phyloP scores from a whole-genome alignment of 495 filamentous ascomycete species.

The Penicillium malachiteum region DNA sequence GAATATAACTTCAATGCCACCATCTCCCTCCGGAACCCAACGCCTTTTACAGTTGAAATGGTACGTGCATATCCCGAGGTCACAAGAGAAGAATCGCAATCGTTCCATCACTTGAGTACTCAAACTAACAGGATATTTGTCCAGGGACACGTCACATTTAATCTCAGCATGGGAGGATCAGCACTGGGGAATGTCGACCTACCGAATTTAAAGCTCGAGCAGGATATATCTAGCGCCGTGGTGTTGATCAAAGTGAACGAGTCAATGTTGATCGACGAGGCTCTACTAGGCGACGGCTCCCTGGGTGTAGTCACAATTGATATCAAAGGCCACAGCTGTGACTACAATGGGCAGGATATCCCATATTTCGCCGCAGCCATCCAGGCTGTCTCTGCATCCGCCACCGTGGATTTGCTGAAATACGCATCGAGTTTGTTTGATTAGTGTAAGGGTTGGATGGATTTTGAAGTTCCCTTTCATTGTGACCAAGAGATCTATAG shows the following conservation, averaged over 20 bases:
- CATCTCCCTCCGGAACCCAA: constrained; percentile 25
- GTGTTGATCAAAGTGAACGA: constrained; percentile 23
- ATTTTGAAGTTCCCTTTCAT: neutral
- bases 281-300: constrained; percentile 12
- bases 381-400: constrained; percentile 20
- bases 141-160: constrained; percentile 30
- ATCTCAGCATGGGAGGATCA: constrained; percentile 23
- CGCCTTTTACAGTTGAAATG: constrained; percentile 25
- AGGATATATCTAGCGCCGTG: constrained; percentile 9
- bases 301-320: constrained; percentile 25
- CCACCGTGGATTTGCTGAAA: constrained; percentile 24
- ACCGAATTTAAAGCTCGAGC: constrained; percentile 23
- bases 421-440: constrained; percentile 22
- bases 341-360: constrained; percentile 29
- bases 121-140: no score
- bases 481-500: neutral
- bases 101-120: no score
- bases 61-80: constrained; percentile 7
- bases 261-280: constrained; percentile 21
- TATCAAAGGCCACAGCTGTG: constrained; percentile 25
- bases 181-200: constrained; percentile 29
- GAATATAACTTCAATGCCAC: constrained; percentile 36
- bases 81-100: neutral
- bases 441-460: neutral
- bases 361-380: constrained; percentile 33